Evolutionary conservation across 2,329 filamentous ascomycete species (phyloP), one percentile per base, ranked within the genome.

Genomic region (Graphium sp.): DNA sequence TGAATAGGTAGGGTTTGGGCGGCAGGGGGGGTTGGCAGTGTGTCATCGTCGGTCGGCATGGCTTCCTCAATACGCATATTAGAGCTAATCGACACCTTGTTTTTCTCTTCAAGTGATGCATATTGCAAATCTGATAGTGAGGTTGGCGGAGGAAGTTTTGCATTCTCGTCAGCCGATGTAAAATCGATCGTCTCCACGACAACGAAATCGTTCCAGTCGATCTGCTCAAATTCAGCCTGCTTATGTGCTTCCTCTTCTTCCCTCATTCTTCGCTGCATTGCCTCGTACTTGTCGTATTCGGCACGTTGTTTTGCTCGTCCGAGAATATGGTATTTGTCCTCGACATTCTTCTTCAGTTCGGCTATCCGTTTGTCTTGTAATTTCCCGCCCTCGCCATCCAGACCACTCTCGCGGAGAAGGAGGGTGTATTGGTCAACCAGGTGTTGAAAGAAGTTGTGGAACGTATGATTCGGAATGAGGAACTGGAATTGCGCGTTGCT

Each of bases 141-240:
- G 4, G 83, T 89, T 2, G 89, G 89, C 2, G 85, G 78, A 18
- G 87, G 85, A 8, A 98, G 72, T 37, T 89, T 77, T 21, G 74
- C 72, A 37, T 80, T 69, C 39, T 94, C 85, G 48, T 98, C 89
- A 22, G 71, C 68, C 40, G 93, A 85, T 33, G 73, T 84, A 50
- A 98, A 98, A 11, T 83, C 63, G 30, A 98, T 85, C 1, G 85
- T 94, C 52, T 94, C 89, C 24, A 94, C 84, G 13, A 98, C 79
- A 19, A 87, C 76, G 42, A 98, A 98, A 47, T 95, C 87, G 45
- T 92, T 82, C 89, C 89, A 98, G 51, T 98, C 89, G 37, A 98
- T 89, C 41, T 89, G 78, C 2, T 79, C 78, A 50, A 89, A 74
- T 30, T 71, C 61, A 14, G 64, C 56, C 43, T 75, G 74, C 49